Evolutionary conservation across 192 early-diverging fungal genomes (phyloP).

Genomic region (Coemansia sp.): DNA sequence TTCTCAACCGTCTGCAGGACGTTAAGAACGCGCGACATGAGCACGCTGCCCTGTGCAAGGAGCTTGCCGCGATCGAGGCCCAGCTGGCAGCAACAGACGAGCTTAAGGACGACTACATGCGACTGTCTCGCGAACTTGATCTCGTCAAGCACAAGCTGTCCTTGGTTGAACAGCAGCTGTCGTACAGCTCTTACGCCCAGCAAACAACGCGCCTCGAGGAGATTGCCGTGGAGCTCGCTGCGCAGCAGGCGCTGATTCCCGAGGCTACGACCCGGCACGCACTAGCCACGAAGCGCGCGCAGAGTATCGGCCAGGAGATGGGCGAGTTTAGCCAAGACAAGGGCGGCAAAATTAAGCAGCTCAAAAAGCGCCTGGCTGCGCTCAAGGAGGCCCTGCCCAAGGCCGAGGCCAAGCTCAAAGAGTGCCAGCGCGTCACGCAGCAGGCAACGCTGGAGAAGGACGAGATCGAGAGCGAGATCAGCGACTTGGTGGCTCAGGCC

Average conservation of each 20-base stretch:
- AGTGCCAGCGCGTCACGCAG: constrained; percentile 42
- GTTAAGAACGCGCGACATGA: constrained; percentile 66
- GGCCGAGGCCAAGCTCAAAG: constrained; percentile 46
- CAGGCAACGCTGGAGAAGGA: constrained; percentile 51
- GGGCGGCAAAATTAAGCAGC: constrained; percentile 84
- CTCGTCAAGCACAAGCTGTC: constrained; percentile 79
- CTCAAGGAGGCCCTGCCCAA: constrained; percentile 70
- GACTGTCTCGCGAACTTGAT: constrained; percentile 66
- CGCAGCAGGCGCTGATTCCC: constrained; percentile 59
- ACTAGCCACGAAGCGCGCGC: constrained; percentile 58
- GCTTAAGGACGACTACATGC: constrained; percentile 60
- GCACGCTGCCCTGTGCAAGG: constrained; percentile 53
- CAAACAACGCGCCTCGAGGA: constrained; percentile 54
- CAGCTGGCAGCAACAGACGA: constrained; percentile 62
- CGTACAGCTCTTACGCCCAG: constrained; percentile 75
- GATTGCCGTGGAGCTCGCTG: constrained; percentile 52
- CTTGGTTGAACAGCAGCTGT: constrained; percentile 76
- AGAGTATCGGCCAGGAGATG: constrained; percentile 86
- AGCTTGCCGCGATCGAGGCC: constrained; percentile 57
- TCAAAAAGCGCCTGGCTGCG: constrained; percentile 69
- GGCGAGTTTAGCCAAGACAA: constrained; percentile 85
- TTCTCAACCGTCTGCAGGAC: constrained; percentile 76
- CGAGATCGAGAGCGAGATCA: constrained; percentile 49
- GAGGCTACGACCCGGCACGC: constrained; percentile 56
- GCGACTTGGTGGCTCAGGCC: constrained; percentile 27